Evolutionary conservation across 345 rosid species (phyloP), one percentile per base, ranked within the genome.

Genomic region (Aquilaria yunnanensis): DNA sequence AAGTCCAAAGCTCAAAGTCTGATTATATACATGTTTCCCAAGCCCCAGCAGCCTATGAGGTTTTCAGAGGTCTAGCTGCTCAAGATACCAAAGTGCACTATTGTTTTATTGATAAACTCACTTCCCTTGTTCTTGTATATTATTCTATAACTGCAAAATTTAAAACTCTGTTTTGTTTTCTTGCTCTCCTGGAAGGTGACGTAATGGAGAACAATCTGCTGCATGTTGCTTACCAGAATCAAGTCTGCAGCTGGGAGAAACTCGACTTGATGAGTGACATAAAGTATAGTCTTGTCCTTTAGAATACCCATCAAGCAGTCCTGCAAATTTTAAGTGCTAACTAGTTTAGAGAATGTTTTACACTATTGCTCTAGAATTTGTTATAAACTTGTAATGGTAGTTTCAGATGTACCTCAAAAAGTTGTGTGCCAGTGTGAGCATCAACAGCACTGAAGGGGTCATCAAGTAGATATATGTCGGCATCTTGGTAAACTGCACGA

Each of bases 401-500:
- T 16, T n/a, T 14, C 43, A 11, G 43, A 12, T 59, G 63, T 45
- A 87, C 98, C 78, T 80, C 70, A 69, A 89, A 92, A 72, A 92
- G 95, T 70, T 89, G 80, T 48, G 90, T 63, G 70, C 98, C 98
- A 13, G 98, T 92, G 69, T 92, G 96, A 69, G 96, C 98, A 79
- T 92, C 98, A 54, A 92, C 98, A 0, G 96, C 96, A 47, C 98
- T 92, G 83, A 92, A 92, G 58, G 96, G 98, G 59, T 92, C 98
- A 68, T 92, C 98, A 0, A 92, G 85, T 13, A 92, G 74, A 78
- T 89, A 92, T 45, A 92, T 77, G 60, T 92, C 98, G 47, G 98
- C 96, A 69, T 92, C 85, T 58, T 92, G 93, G 73, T 92, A 92
- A 68, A 84, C 88, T 14, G 98, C 96, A 16, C 96, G 88, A 61